phyloP scores from a whole-genome alignment of 495 filamentous ascomycete species.

The Beverwykella pulmonaria region DNA sequence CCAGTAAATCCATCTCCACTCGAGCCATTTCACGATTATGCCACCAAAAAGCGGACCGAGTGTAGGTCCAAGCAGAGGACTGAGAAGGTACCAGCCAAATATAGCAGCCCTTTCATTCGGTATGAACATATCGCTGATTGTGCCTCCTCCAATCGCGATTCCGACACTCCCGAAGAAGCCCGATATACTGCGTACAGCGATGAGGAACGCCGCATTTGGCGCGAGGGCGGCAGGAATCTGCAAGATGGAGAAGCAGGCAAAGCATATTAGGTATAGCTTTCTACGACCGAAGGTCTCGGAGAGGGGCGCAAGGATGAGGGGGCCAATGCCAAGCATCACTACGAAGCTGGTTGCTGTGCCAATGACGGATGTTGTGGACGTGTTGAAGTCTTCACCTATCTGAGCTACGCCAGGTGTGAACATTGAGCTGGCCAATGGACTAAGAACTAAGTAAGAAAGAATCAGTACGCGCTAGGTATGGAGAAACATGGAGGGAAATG shows the following conservation, averaged over 20 bases:
- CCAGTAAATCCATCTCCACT: conserved; percentile 28
- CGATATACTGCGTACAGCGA: conserved; percentile 33
- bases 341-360: conserved; percentile 41
- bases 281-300: conserved; percentile 41
- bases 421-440: conserved; percentile 31
- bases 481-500: not conserved
- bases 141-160: conserved; percentile 42
- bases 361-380: conserved; percentile 10
- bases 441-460: conserved; percentile 1
- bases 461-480: too few species aligned
- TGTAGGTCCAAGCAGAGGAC: conserved; percentile 39
- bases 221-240: conserved; percentile 44
- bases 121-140: conserved; percentile 41
- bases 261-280: conserved; percentile 39
- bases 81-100: conserved; percentile 44
- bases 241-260: conserved; percentile 39
- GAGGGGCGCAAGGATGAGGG: conserved; percentile 37
- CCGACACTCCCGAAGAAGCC: conserved; percentile 43
- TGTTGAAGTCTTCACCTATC: conserved; percentile 31
- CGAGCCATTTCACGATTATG: conserved; percentile 18
- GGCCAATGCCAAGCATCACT: conserved; percentile 43
- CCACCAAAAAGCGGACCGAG: conserved; percentile 42
- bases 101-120: conserved; percentile 35
- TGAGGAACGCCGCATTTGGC: conserved; percentile 36
- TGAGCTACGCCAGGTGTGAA: conserved; percentile 37